Evolutionary conservation across 306 rosid species (phyloP), one percentile per base, ranked within the genome.

Genomic region (Erythrophleum fordii): DNA sequence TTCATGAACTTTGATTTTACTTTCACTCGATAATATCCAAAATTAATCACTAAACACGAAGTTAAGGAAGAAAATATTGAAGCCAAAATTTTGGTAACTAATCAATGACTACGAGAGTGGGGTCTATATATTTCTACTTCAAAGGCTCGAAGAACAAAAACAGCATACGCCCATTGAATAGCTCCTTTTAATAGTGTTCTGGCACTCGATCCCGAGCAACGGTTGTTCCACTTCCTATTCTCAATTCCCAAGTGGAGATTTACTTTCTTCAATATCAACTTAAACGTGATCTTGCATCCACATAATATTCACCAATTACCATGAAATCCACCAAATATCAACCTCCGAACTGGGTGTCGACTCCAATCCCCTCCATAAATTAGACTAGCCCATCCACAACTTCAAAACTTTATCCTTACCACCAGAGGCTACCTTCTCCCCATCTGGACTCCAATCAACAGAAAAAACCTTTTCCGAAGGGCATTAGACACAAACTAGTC

Each of bases 371-470:
- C 0, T 69, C 64, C 59, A 41, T 79, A n/a, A 55, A 39, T 35
- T 53, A 67, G 65, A 41, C 80, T 85, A 95, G 67, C 98, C 97
- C 99, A 93, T 95, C 98, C 99, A 95, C 80, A 95, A 86, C 91
- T 95, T 95, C 82, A 95, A 80, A 51, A 92, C 93, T 88, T 83
- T 92, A 87, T 95, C 98, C 88, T 93, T 95, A 18, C 99, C 99
- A 81, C 99, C 99, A 20, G 99, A 95, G 48, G 89, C 99, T 53
- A 95, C 99, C 81, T 95, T 95, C 87, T 93, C 98, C 28, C 99
- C 99, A 69, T 91, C 97, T 5, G 98, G 98, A 86, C 98, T 91
- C 99, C 99, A 95, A 82, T 95, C 99, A 75, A 95, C 98, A 18
- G 94, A 90, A 80, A 80, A 93, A 51, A 95, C 99, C 99, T 95